Percentiles rank a stretch among this genome's conserved stretches.
phyloP scores from a whole-genome alignment of 495 filamentous ascomycete species.

The Evernia prunastri region DNA sequence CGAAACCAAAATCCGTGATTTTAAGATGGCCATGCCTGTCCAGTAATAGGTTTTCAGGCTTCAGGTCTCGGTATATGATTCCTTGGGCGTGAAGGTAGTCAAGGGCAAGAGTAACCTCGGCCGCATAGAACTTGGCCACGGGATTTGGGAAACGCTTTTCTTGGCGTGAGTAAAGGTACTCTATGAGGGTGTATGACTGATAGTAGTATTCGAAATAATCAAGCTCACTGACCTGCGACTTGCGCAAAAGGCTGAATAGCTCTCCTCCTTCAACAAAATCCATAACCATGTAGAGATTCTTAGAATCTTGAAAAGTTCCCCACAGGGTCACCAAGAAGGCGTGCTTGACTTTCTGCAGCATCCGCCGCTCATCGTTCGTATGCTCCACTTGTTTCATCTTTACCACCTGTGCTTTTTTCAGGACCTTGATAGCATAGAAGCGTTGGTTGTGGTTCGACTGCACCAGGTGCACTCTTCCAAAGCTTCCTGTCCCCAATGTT shows the following conservation, averaged over 20 bases:
- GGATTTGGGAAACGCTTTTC: slow-evolving; percentile 95
- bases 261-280: slow-evolving; percentile 99
- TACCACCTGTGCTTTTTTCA: slow-evolving; percentile 97
- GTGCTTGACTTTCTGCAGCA: slow-evolving; percentile 92
- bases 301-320: slow-evolving; percentile 95
- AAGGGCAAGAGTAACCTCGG: slow-evolving; percentile 89
- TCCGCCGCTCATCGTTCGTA: slow-evolving; percentile 92
- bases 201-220: slow-evolving; percentile 5
- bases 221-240: slow-evolving; percentile 74
- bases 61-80: slow-evolving; percentile 96
- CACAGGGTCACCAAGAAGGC: slow-evolving; percentile 95
- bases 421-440: slow-evolving; percentile 95
- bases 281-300: slow-evolving; percentile 99
- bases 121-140: slow-evolving; percentile 97
- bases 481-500: slow-evolving; percentile 93
- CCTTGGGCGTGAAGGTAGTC: slow-evolving; percentile 93
- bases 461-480: slow-evolving; percentile 91
- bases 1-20: slow-evolving; percentile 98
- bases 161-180: slow-evolving; percentile 18
- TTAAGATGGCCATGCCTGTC: slow-evolving; percentile 96
- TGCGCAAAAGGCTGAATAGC: slow-evolving; percentile 88
- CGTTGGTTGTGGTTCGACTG: slow-evolving; percentile 95
- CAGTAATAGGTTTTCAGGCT: slow-evolving; percentile 91
- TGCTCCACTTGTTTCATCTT: slow-evolving; percentile 99
- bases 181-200: slow-evolving; percentile 9